Evolutionary conservation across 495 filamentous ascomycete species (phyloP), one percentile per base, ranked within the genome.

Genomic region (Rostrohypoxylon terebratum): DNA sequence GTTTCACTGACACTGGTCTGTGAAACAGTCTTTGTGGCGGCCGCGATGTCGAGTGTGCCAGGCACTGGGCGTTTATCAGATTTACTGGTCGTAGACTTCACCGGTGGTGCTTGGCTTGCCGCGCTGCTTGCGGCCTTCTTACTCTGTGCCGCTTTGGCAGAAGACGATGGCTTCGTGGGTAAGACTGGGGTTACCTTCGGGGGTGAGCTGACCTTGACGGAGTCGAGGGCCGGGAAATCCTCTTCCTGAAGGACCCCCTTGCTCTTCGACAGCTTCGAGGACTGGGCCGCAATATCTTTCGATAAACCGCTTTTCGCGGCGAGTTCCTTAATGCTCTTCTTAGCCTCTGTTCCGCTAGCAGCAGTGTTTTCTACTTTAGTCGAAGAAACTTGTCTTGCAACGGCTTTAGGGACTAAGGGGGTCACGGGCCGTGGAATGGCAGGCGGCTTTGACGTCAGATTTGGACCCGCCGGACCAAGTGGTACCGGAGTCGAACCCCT

Each of bases 1-100:
- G 51, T 13, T 79, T 78, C 18, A 69, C 55, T 28, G 71, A 68
- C 48, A 77, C 75, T 11, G 63, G 63, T 42, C 51, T 79, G 74
- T 44, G 75, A 55, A 61, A 68, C 20, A 0, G 78, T 68, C 61
- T 82, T 82, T 34, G 78, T 86, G 13, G 87, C 85, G 48, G 88
- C 88, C 21, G 87, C 80, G 65, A 92, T 91, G 68, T 92, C 89
- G 7, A 93, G 80, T 64, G 85, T 87, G 2, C 88, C 86, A 55
- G 89, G 89, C 20, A 82, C 79, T 14, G 88, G 85, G 36, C 85
- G 84, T 71, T 89, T 91, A 9, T 84, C 84, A 20, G 50, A 63
- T 72, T 70, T 78, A 40, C 45, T 69, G 38, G 42, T 23, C 0
- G 55, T 59, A 45, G 36, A 45, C 21, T 70, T 75, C 36, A 45